Evolutionary conservation across 1,139 yeast genomes (phyloP).

Genomic region (Protomyces inouyei): DNA sequence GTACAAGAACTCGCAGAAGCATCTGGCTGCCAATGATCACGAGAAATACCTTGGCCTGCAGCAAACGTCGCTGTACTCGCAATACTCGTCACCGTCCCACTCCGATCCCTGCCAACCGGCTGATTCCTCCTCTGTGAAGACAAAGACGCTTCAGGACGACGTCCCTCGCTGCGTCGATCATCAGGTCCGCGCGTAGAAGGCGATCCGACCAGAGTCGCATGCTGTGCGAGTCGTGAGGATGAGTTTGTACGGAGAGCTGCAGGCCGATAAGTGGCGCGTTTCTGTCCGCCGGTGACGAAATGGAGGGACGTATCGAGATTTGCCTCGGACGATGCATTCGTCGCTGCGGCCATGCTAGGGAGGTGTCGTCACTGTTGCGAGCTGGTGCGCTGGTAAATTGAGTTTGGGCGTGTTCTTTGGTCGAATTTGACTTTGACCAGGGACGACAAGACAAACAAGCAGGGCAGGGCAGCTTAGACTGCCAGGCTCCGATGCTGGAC

Average conservation of each 20-base stretch:
- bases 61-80: neutral
- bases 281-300: conserved; percentile 50
- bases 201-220: neutral
- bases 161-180: neutral
- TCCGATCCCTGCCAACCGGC: neutral
- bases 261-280: conserved; percentile 74
- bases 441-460: too few species aligned
- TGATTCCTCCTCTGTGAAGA: neutral
- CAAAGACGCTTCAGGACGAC: neutral
- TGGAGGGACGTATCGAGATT: neutral
- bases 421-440: too few species aligned
- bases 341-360: too few species aligned
- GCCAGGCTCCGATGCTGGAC: too few species aligned
- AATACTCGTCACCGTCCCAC: neutral
- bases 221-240: conserved; percentile 29
- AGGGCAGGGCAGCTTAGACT: too few species aligned
- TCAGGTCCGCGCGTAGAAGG: neutral
- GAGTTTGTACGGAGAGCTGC: conserved; percentile 62
- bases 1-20: conserved; percentile 30
- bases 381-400: too few species aligned
- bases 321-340: neutral
- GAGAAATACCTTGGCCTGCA: conserved; percentile 2
- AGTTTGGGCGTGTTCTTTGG: too few species aligned
- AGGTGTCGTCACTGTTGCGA: too few species aligned
- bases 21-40: conserved; percentile 33